Percentiles rank a stretch among this genome's conserved stretches.
Conservation (phyloP, 192 early-diverging fungal genomes). For the Piromyces sp. region DNA sequence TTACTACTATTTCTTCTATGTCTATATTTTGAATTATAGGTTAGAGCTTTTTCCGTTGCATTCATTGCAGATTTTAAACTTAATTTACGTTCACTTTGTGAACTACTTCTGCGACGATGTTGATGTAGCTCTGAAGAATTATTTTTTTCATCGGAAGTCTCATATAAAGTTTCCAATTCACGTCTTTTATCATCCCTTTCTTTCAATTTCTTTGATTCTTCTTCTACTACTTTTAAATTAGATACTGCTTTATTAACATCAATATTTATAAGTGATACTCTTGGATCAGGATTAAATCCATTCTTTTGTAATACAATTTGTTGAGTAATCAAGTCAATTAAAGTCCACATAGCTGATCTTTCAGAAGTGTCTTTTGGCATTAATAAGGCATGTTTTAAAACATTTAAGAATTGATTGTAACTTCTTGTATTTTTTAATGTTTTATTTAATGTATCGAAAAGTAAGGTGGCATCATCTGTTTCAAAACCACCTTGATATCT, state of each 20-base stretch:
- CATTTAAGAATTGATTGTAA: background rate
- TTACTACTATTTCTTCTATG: background rate
- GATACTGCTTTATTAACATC: background rate
- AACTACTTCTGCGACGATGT: background rate
- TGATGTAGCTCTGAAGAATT: background rate
- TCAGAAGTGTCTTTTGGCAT: background rate
- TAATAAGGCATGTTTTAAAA: background rate
- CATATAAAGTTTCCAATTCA: background rate
- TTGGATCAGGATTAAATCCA: background rate
- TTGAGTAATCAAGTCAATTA: background rate
- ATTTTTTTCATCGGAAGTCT: background rate
- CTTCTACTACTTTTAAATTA: background rate
- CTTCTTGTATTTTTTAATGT: background rate
- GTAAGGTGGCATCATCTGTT: background rate
- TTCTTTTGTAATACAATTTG: background rate
- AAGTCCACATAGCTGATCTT: background rate
- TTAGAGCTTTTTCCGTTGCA: background rate
- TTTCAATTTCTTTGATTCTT: background rate
- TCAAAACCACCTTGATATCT: background rate
- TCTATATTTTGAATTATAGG: background rate
- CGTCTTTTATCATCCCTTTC: background rate
- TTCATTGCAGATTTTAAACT: background rate
- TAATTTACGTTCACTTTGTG: background rate
- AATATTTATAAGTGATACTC: background rate
- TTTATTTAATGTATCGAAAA: background rate